These are phyloP conservation scores for Candida nemodendra DNA, from an alignment of 805 yeast genomes.

Conservation along the genomic window DNA sequence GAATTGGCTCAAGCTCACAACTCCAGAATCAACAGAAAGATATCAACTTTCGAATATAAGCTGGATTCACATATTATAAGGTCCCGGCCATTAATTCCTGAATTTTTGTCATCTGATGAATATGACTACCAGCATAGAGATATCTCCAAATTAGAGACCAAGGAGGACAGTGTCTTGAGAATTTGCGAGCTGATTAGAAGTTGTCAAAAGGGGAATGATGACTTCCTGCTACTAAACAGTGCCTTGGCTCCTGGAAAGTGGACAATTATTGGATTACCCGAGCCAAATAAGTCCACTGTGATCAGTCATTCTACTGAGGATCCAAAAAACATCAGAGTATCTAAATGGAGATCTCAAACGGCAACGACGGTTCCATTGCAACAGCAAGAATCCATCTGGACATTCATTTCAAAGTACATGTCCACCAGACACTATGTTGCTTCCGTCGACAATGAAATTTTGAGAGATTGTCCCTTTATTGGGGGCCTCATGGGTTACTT, in stretches of 20 bases:
- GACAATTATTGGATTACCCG: slow-evolving; percentile 81
- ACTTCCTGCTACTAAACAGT: slow-evolving; percentile 67
- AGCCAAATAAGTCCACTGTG: slow-evolving; percentile 40
- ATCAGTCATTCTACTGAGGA: slow-evolving; percentile 62
- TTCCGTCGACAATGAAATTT: slow-evolving; percentile 21
- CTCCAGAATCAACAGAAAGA: not conserved
- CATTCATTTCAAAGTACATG: slow-evolving; percentile 50
- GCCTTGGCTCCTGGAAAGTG: slow-evolving; percentile 84
- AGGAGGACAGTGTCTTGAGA: slow-evolving; percentile 19
- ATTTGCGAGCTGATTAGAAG: slow-evolving; percentile 48
- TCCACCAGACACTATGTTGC: slow-evolving; percentile 32
- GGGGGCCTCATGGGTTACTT: slow-evolving; percentile 92
- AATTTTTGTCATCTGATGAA: slow-evolving; percentile 6
- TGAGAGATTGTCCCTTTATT: slow-evolving; percentile 63
- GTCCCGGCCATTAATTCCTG: slow-evolving; percentile 23
- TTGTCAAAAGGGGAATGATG: slow-evolving; percentile 29
- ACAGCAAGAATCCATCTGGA: slow-evolving; percentile 45
- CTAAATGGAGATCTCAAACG: slow-evolving; percentile 29
- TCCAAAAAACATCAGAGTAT: slow-evolving; percentile 24
- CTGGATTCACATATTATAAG: slow-evolving; percentile 25
- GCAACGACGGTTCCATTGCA: slow-evolving; percentile 2
- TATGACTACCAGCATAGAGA: slow-evolving; percentile 19
- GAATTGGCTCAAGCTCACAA: slow-evolving; percentile 37
- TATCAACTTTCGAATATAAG: slow-evolving; percentile 1
- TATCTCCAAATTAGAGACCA: slow-evolving; percentile 1